These are phyloP conservation scores for Verbena officinalis DNA, from an alignment of 257 asterid species.

Conservation along the genomic window DNA sequence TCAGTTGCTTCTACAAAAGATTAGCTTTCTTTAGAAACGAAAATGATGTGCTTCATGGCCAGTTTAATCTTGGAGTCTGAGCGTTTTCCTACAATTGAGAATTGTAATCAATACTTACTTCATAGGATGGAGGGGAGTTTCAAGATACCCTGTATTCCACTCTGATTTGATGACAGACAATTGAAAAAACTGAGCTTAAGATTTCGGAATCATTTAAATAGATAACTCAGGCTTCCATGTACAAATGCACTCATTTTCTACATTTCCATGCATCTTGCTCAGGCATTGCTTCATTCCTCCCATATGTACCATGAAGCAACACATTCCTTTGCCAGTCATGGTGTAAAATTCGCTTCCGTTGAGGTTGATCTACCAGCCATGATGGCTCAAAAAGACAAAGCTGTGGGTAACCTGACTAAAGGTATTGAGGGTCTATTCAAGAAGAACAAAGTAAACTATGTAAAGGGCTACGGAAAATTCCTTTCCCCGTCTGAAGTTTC, in stretches of 20 bases:
- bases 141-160: neutral
- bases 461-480: slow-evolving; percentile 94
- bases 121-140: neutral
- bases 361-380: slow-evolving; percentile 93
- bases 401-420: slow-evolving; percentile 81
- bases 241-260: neutral
- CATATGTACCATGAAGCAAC: slow-evolving; percentile 98
- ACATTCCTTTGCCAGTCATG: slow-evolving; percentile 86
- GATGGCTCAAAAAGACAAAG: slow-evolving; percentile 97
- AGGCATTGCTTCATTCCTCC: slow-evolving; percentile 98
- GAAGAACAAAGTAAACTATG: slow-evolving; percentile 92
- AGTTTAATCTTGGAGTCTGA: too few species aligned
- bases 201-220: neutral
- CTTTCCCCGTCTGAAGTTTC: slow-evolving; percentile 90
- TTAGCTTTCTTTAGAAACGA: neutral
- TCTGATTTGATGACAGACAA: neutral
- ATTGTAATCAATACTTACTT: too few species aligned
- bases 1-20: neutral
- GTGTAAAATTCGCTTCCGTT: slow-evolving; percentile 79
- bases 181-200: neutral
- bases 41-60: neutral
- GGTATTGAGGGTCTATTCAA: slow-evolving; percentile 98
- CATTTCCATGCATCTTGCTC: slow-evolving; percentile 4
- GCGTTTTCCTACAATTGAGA: too few species aligned
- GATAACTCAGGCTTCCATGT: slow-evolving; percentile 28